A percentile compares a stretch with the other conserved stretches of the same genome.
phyloP scores from a whole-genome alignment of 208 protist genomes.

The Trypanosoma platydactyli region DNA sequence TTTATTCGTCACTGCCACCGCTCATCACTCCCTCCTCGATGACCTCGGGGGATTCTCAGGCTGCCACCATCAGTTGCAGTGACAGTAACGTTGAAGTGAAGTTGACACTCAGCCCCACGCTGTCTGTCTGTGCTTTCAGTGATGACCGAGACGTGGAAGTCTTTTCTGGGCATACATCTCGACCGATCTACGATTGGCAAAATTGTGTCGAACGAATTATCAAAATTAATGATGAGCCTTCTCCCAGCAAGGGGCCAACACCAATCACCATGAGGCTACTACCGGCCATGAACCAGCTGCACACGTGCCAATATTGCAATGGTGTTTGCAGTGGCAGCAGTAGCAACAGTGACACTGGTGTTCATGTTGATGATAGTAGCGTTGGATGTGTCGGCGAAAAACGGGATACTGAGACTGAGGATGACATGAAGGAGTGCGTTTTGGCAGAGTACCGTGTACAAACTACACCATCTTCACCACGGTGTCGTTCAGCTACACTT shows the following conservation, averaged over 20 bases:
- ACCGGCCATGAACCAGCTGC: background rate
- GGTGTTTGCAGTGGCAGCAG: background rate
- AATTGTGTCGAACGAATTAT: background rate
- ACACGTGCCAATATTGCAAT: background rate
- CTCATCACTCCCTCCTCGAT: background rate
- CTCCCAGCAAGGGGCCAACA: background rate
- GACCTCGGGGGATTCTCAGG: background rate
- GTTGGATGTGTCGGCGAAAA: background rate
- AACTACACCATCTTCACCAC: background rate
- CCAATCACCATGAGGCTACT: background rate
- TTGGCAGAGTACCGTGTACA: constrained; percentile 12
- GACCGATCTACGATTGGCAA: background rate
- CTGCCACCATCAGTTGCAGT: background rate
- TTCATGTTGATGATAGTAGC: background rate
- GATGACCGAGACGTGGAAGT: background rate
- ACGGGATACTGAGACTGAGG: background rate
- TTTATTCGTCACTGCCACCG: constrained; percentile 28
- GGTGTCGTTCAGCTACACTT: constrained; percentile 10
- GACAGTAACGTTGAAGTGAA: constrained; percentile 13
- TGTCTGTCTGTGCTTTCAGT: background rate
- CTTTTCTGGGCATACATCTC: background rate
- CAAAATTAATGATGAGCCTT: background rate
- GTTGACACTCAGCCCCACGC: constrained; percentile 20
- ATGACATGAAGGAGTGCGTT: constrained; percentile 2
- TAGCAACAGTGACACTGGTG: background rate